Percentiles rank a stretch among this genome's conserved stretches.
Evolutionary conservation across 768 basidiomycete genomes (phyloP).

Genomic region (Nidularia pulvinata): DNA sequence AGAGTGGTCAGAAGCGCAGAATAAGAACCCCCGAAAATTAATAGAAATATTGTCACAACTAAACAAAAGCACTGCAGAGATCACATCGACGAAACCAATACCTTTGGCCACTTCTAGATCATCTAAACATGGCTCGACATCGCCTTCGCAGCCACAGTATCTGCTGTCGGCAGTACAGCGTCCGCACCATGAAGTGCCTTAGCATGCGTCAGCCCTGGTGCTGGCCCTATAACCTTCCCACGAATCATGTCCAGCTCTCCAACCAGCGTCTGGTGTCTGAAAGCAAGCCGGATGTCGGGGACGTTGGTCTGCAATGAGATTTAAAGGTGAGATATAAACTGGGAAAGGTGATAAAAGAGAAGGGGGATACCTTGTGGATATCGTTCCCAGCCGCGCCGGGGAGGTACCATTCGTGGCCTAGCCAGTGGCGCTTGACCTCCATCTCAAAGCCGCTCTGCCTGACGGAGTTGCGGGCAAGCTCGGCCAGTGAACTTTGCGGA

Average conservation of each 20-base stretch:
- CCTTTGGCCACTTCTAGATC: too few species aligned
- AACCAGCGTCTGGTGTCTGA: slow-evolving; percentile 85
- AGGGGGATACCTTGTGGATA: slow-evolving; percentile 76
- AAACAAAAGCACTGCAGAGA: too few species aligned
- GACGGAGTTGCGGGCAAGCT: slow-evolving; percentile 98
- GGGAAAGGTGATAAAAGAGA: not conserved
- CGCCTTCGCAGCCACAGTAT: slow-evolving; percentile 32
- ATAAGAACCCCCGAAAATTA: too few species aligned
- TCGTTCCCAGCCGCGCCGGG: slow-evolving; percentile 94
- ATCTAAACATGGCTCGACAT: slow-evolving; percentile 22
- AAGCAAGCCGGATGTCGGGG: slow-evolving; percentile 88
- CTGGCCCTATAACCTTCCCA: slow-evolving; percentile 13
- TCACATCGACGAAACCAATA: too few species aligned
- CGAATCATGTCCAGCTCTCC: slow-evolving; percentile 81
- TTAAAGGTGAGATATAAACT: slow-evolving; percentile 1
- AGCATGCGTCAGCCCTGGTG: not conserved
- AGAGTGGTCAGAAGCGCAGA: too few species aligned
- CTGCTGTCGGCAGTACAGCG: slow-evolving; percentile 25
- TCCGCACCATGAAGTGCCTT: slow-evolving; percentile 11
- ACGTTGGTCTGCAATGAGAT: slow-evolving; percentile 81
- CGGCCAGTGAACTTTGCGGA: slow-evolving; percentile 91
- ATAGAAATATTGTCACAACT: too few species aligned
- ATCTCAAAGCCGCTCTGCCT: slow-evolving; percentile 98
- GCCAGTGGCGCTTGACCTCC: slow-evolving; percentile 95
- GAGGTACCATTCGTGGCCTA: slow-evolving; percentile 92